phyloP scores from a whole-genome alignment of 768 basidiomycete genomes.

The Phylloporus sp. region DNA sequence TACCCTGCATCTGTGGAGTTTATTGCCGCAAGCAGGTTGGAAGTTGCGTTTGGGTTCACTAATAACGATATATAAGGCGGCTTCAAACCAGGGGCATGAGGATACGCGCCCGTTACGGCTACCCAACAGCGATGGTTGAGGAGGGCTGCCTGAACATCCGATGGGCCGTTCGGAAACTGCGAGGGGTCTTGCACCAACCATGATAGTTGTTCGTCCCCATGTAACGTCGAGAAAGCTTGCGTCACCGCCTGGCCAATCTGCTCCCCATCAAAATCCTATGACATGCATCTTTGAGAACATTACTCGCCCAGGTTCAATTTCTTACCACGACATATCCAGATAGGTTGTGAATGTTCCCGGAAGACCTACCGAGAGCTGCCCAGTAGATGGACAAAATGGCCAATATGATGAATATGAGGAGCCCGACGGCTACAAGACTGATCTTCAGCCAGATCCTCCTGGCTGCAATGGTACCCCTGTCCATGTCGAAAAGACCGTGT shows the following conservation, averaged over 20 bases:
- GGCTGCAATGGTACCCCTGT: conserved; percentile 25
- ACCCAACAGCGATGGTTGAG: conserved; percentile 50
- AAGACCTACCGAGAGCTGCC: conserved; percentile 50
- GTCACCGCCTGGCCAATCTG: conserved; percentile 45
- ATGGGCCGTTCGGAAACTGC: conserved; percentile 41
- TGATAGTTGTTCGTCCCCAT: conserved; percentile 33
- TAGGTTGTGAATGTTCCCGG: conserved; percentile 34
- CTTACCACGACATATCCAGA: conserved; percentile 56
- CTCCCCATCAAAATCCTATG: conserved; percentile 58
- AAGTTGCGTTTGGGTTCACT: conserved; percentile 42
- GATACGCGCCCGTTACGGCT: conserved; percentile 46
- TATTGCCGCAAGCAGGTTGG: conserved; percentile 35
- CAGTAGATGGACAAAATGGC: conserved; percentile 54
- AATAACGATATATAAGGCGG: neutral
- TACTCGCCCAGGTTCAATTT: conserved; percentile 1
- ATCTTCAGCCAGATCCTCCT: conserved; percentile 40
- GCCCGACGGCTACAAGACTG: conserved; percentile 32
- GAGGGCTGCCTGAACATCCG: conserved; percentile 41
- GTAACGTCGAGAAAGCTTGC: conserved; percentile 31
- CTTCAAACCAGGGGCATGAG: neutral
- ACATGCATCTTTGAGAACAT: neutral
- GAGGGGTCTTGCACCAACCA: conserved; percentile 43
- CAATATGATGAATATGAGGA: conserved; percentile 43
- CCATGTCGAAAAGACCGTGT: conserved; percentile 27
- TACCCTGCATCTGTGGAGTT: conserved; percentile 39